phyloP scores from a whole-genome alignment of 176 grass and related monocot genomes.

The Ampelocalamus luodianensis region DNA sequence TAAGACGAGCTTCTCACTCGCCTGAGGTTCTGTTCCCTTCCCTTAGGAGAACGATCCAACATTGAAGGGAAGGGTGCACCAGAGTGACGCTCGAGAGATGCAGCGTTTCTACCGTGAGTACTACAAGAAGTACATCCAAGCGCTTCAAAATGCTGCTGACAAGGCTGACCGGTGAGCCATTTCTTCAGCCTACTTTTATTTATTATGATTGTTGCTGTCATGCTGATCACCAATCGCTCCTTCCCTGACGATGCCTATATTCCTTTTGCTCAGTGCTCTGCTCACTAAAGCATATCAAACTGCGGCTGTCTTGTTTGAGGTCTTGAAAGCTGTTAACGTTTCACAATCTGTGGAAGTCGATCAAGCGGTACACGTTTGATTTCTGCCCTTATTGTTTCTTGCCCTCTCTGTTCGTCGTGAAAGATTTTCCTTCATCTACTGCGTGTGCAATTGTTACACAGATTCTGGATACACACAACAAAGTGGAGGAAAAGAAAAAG shows the following conservation, averaged over 20 bases:
- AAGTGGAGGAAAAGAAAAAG: constrained; percentile 90
- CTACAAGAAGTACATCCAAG: constrained; percentile 96
- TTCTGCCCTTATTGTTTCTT: background rate
- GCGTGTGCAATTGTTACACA: background rate
- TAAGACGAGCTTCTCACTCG: background rate
- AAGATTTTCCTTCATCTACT: no score
- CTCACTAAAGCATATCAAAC: constrained; percentile 97
- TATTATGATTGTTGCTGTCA: background rate
- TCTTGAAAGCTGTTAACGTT: constrained; percentile 90
- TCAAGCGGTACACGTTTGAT: constrained; percentile 48
- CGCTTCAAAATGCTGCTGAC: constrained; percentile 77
- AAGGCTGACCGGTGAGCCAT: constrained; percentile 83
- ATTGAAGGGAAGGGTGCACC: constrained; percentile 84
- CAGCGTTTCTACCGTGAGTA: constrained; percentile 88
- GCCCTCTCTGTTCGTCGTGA: background rate
- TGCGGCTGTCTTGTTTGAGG: constrained; percentile 90
- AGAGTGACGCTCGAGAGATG: constrained; percentile 91
- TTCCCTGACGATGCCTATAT: background rate
- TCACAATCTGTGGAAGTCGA: constrained; percentile 92
- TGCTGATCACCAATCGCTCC: background rate
- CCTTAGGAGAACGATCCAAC: constrained; percentile 92
- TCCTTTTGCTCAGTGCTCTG: constrained; percentile 58
- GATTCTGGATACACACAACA: constrained; percentile 81
- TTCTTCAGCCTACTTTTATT: background rate
- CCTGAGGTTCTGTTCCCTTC: background rate